These are phyloP conservation scores for Jamesozyma rosinii DNA, from an alignment of 805 yeast species.

Conservation along the genomic window DNA sequence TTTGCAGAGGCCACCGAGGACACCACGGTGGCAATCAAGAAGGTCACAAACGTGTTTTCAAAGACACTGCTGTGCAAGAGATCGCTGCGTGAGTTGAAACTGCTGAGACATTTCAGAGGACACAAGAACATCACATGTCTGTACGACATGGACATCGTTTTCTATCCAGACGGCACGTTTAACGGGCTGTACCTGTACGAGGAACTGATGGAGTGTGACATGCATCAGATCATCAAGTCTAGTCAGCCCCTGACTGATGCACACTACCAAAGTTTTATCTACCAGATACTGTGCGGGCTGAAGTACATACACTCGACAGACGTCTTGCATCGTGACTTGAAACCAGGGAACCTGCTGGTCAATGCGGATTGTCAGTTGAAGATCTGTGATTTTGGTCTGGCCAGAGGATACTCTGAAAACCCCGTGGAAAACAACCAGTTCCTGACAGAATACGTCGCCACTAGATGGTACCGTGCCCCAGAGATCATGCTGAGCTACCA, in stretches of 20 bases:
- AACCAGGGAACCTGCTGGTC: conserved; percentile 86
- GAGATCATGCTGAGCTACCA: conserved; percentile 93
- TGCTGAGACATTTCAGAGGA: conserved; percentile 86
- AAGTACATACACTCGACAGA: conserved; percentile 86
- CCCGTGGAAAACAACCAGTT: conserved; percentile 87
- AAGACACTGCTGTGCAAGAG: conserved; percentile 87
- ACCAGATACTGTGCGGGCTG: conserved; percentile 85
- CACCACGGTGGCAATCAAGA: conserved; percentile 79
- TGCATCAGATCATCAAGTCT: conserved; percentile 93
- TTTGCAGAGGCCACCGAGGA: conserved; percentile 65
- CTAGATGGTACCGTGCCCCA: conserved; percentile 98
- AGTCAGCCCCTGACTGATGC: conserved; percentile 91
- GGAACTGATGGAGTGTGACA: conserved; percentile 96
- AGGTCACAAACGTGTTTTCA: conserved; percentile 87
- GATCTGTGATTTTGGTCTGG: conserved; percentile 93
- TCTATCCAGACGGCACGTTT: conserved; percentile 55
- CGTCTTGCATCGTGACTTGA: conserved; percentile 86
- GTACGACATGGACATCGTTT: conserved; percentile 85
- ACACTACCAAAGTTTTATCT: conserved; percentile 86
- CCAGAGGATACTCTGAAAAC: conserved; percentile 78
- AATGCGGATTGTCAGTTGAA: conserved; percentile 95
- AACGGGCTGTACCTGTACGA: conserved; percentile 90
- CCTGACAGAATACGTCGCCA: conserved; percentile 94
- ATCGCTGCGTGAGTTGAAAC: conserved; percentile 81
- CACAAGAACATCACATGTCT: conserved; percentile 93